Conservation (phyloP, 768 basidiomycete species). For the Mycena crocata region DNA sequence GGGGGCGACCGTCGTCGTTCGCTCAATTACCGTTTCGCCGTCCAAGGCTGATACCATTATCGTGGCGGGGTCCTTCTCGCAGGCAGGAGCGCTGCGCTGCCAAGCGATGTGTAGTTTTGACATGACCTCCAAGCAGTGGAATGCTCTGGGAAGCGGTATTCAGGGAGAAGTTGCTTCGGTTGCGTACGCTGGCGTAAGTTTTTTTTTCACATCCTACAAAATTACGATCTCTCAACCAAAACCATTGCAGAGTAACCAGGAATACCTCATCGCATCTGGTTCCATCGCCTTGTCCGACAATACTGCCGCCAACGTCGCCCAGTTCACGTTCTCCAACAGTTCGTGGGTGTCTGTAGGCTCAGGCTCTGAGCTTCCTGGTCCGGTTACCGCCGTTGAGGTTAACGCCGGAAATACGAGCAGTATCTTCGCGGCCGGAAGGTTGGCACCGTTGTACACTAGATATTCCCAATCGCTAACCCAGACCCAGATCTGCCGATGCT, state of each 20-base stretch:
- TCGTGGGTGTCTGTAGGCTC: constrained; percentile 81
- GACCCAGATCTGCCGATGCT: constrained; percentile 64
- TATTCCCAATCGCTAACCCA: not conserved
- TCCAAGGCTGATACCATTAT: constrained; percentile 73
- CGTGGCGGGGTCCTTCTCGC: constrained; percentile 89
- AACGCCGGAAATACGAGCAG: constrained; percentile 85
- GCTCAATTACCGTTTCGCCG: constrained; percentile 73
- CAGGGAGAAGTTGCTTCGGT: constrained; percentile 85
- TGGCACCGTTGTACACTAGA: constrained; percentile 40
- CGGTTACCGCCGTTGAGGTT: constrained; percentile 89
- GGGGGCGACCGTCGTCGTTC: constrained; percentile 71
- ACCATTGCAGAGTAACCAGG: constrained; percentile 65
- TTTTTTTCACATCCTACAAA: constrained; percentile 30
- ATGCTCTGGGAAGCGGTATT: constrained; percentile 80
- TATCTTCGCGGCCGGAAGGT: constrained; percentile 92
- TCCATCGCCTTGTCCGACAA: constrained; percentile 76
- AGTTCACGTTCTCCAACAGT: constrained; percentile 75
- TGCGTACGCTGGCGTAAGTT: constrained; percentile 83
- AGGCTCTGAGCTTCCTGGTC: constrained; percentile 79
- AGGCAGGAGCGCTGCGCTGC: constrained; percentile 81
- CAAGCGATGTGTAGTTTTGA: constrained; percentile 85
- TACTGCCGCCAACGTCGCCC: constrained; percentile 76
- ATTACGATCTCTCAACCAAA: constrained; percentile 26
- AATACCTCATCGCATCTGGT: constrained; percentile 83
- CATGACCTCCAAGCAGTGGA: constrained; percentile 79